phyloP scores from a whole-genome alignment of 768 basidiomycete genomes.

The Infundibulicybe gibba region DNA sequence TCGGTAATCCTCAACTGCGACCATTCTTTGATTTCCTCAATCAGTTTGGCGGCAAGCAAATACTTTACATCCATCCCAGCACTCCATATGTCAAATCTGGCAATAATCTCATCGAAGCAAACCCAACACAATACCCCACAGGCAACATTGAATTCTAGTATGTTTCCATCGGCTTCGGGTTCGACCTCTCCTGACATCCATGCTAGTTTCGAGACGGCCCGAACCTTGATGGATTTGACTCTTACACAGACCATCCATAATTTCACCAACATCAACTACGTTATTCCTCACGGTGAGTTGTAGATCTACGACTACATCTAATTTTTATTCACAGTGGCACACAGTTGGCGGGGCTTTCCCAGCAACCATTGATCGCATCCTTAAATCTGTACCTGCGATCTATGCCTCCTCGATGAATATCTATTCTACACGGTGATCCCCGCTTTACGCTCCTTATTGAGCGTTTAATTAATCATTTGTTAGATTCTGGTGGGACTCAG shows the following conservation, averaged over 20 bases:
- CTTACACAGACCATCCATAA: slow-evolving; percentile 24
- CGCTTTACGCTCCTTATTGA: neutral
- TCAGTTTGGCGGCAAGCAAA: slow-evolving; percentile 18
- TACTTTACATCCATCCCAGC: slow-evolving; percentile 28
- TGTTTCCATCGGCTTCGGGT: neutral
- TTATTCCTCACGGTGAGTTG: slow-evolving; percentile 28
- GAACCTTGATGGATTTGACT: slow-evolving; percentile 26
- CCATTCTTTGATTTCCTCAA: slow-evolving; percentile 30
- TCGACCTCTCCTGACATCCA: neutral
- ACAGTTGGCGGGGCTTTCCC: slow-evolving; percentile 31
- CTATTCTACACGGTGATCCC: slow-evolving; percentile 22
- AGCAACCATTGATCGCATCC: slow-evolving; percentile 27
- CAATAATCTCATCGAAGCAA: slow-evolving; percentile 23
- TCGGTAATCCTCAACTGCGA: slow-evolving; percentile 23
- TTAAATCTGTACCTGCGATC: slow-evolving; percentile 24
- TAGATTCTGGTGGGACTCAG: slow-evolving; percentile 35
- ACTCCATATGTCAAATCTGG: slow-evolving; percentile 23
- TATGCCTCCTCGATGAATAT: slow-evolving; percentile 28
- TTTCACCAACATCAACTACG: slow-evolving; percentile 29
- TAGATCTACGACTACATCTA: neutral
- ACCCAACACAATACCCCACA: slow-evolving; percentile 27
- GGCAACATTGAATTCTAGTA: slow-evolving; percentile 32
- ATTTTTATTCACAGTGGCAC: neutral
- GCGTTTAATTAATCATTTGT: neutral
- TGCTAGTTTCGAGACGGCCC: slow-evolving; percentile 25